Base-by-base conservation (phyloP, 306 rosid genomes). In the Hippophae rhamnoides region DNA sequence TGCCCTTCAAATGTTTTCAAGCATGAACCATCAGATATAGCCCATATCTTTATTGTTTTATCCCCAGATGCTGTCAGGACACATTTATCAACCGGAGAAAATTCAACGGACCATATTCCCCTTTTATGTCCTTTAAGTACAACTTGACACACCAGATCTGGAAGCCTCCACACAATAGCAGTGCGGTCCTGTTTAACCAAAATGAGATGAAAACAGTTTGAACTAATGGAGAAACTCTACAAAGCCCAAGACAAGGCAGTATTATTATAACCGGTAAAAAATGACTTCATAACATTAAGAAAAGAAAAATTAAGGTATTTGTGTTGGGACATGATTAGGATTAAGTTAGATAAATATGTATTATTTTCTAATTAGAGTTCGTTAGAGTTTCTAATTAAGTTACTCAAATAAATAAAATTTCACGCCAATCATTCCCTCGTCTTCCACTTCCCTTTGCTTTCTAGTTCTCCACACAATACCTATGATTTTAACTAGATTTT, bases 51-150 rank as follows among this genome's bases (percentile, higher is more conserved):
- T 64, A 92, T 80, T 40, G 96, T 85, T 76, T 85, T 87, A 64
- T 92, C 98, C 62, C 98, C 98, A 53, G 98, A 92, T 53, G 98
- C 87, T 13, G 98, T 92, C 67, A 87, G 63, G 53, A 87, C 92
- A 82, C 96, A 92, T 57, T 87, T 95, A 77, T 92, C 98, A 63
- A 87, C 86, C 8, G 98, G 96, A 79, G 98, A 92, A 78, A 92
- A 92, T 70, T 92, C 98, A 31, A 92, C 98, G 23, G 83, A 81
- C 98, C 98, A 92, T 70, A 92, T 74, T 61, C 95, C 98, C 73
- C 95, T 83, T 80, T 85, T 92, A 74, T 92, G 98, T 62, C 98
- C 98, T 74, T 73, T 85, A 65, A 92, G 80, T 64, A 75, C 87
- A 78, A 75, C 83, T 50, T 72, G 80, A 10, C 78, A 70, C 50